A percentile compares a stretch with the other conserved stretches of the same genome.
Evolutionary conservation across 2,329 filamentous ascomycete species (phyloP).

Genomic region (Colletotrichum sp.): DNA sequence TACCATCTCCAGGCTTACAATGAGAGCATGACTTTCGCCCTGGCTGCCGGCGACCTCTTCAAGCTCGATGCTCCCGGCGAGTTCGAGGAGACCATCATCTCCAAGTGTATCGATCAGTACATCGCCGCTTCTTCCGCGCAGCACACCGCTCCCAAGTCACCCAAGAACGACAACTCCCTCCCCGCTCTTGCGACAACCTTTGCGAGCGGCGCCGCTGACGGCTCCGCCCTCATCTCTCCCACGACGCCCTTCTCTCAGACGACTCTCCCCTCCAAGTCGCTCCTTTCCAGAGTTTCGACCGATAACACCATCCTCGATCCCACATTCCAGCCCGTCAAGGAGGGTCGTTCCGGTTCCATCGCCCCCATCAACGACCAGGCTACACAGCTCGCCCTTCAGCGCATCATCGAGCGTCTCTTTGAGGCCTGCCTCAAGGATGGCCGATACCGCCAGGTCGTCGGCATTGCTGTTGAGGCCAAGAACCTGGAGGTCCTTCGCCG

Average conservation of each 20-base stretch:
- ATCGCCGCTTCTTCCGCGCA: constrained; percentile 73
- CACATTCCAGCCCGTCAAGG: constrained; percentile 59
- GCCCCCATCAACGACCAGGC: constrained; percentile 71
- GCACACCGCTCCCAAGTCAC: constrained; percentile 50
- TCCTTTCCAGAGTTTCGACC: constrained; percentile 82
- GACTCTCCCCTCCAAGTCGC: constrained; percentile 89
- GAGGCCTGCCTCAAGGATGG: constrained; percentile 86
- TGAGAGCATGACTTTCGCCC: constrained; percentile 97
- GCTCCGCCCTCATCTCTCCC: constrained; percentile 78
- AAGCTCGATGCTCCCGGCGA: constrained; percentile 89
- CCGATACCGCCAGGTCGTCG: constrained; percentile 93
- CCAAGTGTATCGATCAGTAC: constrained; percentile 97
- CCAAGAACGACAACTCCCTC: constrained; percentile 50
- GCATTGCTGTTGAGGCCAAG: constrained; percentile 94
- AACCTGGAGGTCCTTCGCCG: constrained; percentile 86
- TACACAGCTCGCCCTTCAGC: constrained; percentile 81
- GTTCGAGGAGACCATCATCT: constrained; percentile 98
- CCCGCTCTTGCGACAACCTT: constrained; percentile 85
- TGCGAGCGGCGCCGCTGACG: constrained; percentile 68
- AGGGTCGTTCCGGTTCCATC: constrained; percentile 62
- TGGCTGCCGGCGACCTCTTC: constrained; percentile 94
- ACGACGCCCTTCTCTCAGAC: constrained; percentile 97
- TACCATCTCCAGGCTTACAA: constrained; percentile 99
- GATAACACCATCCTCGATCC: constrained; percentile 68
- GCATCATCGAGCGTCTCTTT: constrained; percentile 87